phyloP scores from a whole-genome alignment of 2,329 filamentous ascomycete genomes.

The Paramyrothecium sp. region DNA sequence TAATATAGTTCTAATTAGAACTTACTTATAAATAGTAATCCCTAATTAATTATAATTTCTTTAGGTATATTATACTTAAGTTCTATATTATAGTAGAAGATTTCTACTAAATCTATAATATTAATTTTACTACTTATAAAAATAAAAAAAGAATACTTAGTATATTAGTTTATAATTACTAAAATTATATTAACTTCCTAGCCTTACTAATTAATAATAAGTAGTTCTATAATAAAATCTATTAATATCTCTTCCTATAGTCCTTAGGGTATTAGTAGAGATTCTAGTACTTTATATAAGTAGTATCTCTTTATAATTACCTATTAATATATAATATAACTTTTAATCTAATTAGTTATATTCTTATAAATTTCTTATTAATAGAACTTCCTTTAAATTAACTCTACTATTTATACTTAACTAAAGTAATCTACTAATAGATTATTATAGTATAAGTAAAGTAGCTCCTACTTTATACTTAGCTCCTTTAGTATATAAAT shows the following conservation, averaged over 20 bases:
- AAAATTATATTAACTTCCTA: slow-evolving; percentile 1
- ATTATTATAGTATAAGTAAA: slow-evolving; percentile 8
- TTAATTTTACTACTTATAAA: neutral
- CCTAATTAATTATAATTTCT: neutral
- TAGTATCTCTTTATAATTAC: neutral
- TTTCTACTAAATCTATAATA: neutral
- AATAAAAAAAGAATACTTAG: neutral
- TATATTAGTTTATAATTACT: slow-evolving; percentile 1
- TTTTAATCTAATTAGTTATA: slow-evolving; percentile 1
- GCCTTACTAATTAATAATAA: neutral
- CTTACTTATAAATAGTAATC: neutral
- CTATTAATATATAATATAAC: neutral
- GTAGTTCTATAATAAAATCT: slow-evolving; percentile 1
- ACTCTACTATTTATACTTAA: neutral
- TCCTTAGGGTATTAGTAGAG: neutral
- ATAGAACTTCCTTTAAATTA: slow-evolving; percentile 2
- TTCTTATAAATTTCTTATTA: neutral
- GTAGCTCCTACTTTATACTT: neutral
- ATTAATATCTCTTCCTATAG: neutral
- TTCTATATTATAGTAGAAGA: neutral
- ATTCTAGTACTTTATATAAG: neutral
- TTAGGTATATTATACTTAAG: neutral
- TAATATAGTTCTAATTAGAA: neutral
- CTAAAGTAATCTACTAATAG: slow-evolving; percentile 3
- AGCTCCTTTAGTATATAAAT: neutral